Base-by-base conservation (phyloP, 495 filamentous ascomycete genomes). In the Tricharina praecox region DNA sequence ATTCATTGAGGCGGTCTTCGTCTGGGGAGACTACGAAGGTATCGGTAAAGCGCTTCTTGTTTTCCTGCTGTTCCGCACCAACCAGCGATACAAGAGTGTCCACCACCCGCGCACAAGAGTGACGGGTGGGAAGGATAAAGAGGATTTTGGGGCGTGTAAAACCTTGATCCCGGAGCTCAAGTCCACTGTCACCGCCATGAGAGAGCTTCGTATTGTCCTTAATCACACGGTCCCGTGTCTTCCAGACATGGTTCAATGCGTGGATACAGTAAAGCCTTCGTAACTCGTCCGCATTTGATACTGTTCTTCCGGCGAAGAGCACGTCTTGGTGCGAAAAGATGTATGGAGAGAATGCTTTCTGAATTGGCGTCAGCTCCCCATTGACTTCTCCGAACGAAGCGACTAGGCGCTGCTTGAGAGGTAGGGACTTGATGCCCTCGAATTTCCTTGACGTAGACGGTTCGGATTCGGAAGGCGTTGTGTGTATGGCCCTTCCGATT, bases 121-220 rank as follows among this genome's bases (percentile, higher is more conserved):
- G 77, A 36, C 85, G 71, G 0, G 90, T 96, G 1, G 90, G 88
- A 5, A 93, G 64, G 32, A 97, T 69, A 53, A 94, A 79, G 19
- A 97, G 72, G 15, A 95, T 77, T 56, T 93, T 95, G 4, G 92
- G 90, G 1, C 90, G 72, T 0, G 90, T 94, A 62, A 95, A 97
- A 3, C 92, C 90, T 64, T 96, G 90, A 61, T 96, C 92, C 36
- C 86, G 76, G 23, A 85, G 67, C 44, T 96, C 90, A 19, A 84
- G 66, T 23, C 81, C 76, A 37, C 74, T 72, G 20, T 71, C 60
- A n/a, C n/a, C n/a, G 2, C 53, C 53, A 7, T 60, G 58, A 25
- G 69, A 64, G 9, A 92, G 66, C 45, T 77, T 80, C 18, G 78
- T 74, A 55, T 85, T 93, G 64, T 94, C 93, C 62, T 92, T 96